Base-by-base conservation (phyloP, 2,329 filamentous ascomycete genomes). In the Trichophaea hybrida region DNA sequence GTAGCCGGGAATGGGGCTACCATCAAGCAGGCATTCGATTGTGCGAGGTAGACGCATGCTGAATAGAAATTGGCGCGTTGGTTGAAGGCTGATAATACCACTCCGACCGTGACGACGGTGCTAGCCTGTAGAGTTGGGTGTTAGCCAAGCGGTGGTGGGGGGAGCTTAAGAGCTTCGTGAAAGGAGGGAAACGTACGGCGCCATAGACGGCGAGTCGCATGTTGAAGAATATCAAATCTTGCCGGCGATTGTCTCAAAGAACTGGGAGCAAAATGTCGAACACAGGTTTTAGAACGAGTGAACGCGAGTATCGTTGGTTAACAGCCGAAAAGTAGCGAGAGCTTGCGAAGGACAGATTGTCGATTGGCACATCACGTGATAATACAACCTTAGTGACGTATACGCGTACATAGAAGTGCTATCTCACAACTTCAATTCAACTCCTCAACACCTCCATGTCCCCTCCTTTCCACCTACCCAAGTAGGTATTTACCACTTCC, bases 41-140 rank as follows among this genome's bases (percentile, higher is more conserved):
- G 91, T 44, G 90, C 88, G 55, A 98, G 82, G 74, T 97, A 95
- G 53, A 98, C 93, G 75, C 89, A 93, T 66, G 93, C 90, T 58
- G 91, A 94, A 75, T 98, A 98, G 78, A 97, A 98, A 74, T 98
- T 98, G 65, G 93, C 85, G 65, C 93, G 83, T 75, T 97, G 88
- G 70, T 93, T 86, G 74, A 97, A 91, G 63, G 93, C 91, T 71
- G 90, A 93, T 60, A 94, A 74, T 62, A 96, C 79, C 61, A 95
- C 89, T 68, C 83, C 81, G 66, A 82, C 85, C 68, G 91, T 91
- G 71, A 94, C 83, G 74, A 83, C 84, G 72, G 86, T 83, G 58
- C 91, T 96, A 73, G 82, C 79, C 86, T 89, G 67, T 60, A 58
- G 59, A 62, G 60, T 35, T 50, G 17, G 40, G 49, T 32, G 61